A percentile compares a stretch with the other conserved stretches of the same genome.
phyloP scores from a whole-genome alignment of 768 basidiomycete species.

The Psilocybe sp. region DNA sequence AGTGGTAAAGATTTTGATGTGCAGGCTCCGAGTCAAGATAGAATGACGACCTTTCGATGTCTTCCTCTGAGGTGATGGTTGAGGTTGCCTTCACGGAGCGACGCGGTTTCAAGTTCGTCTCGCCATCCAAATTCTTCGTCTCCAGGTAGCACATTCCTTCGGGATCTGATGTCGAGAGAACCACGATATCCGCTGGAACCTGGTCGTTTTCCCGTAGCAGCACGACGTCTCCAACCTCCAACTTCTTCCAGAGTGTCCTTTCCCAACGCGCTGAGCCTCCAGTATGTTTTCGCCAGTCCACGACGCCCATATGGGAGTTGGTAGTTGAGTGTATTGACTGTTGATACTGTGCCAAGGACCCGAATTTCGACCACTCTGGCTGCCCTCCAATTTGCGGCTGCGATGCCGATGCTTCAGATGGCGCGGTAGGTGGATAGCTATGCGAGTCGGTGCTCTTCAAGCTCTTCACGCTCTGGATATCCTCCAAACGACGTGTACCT shows the following conservation, averaged over 20 bases:
- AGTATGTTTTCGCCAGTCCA: slow-evolving; percentile 74
- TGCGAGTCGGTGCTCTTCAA: slow-evolving; percentile 39
- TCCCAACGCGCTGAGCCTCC: slow-evolving; percentile 86
- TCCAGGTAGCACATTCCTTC: slow-evolving; percentile 94
- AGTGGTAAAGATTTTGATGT: slow-evolving; percentile 89
- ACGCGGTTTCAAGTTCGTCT: slow-evolving; percentile 93
- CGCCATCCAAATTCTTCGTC: slow-evolving; percentile 97
- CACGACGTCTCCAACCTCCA: slow-evolving; percentile 96
- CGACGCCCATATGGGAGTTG: slow-evolving; percentile 61
- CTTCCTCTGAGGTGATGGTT: slow-evolving; percentile 79
- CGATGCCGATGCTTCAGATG: slow-evolving; percentile 22
- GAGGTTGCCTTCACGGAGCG: slow-evolving; percentile 75
- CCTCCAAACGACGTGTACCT: slow-evolving; percentile 55
- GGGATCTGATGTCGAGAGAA: slow-evolving; percentile 87
- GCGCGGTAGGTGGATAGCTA: slow-evolving; percentile 54
- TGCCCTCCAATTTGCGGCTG: slow-evolving; percentile 25
- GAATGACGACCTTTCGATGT: slow-evolving; percentile 84
- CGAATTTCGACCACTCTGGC: slow-evolving; percentile 34
- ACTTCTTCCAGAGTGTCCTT: slow-evolving; percentile 96
- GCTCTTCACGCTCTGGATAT: slow-evolving; percentile 54
- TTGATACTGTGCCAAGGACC: slow-evolving; percentile 49
- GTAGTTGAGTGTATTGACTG: slow-evolving; percentile 47
- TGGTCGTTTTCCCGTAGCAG: slow-evolving; percentile 91
- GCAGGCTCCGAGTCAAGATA: slow-evolving; percentile 91
- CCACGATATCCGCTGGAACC: slow-evolving; percentile 93